A percentile compares a stretch with the other conserved stretches of the same genome.
Conservation (phyloP, 805 yeast species). For the Barnettozyma siamensis region DNA sequence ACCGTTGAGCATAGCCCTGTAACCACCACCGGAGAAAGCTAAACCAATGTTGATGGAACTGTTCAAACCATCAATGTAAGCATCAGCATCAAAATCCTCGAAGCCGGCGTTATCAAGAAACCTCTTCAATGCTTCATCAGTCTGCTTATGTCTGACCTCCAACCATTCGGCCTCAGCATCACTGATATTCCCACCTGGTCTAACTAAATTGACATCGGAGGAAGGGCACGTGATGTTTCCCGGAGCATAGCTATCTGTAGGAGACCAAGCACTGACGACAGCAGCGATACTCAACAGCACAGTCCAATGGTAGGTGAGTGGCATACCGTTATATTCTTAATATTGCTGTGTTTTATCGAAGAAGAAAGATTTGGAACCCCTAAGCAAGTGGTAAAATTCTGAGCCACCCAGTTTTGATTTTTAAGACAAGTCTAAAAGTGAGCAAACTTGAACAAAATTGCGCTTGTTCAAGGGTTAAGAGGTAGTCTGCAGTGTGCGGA, state of each 20-base stretch:
- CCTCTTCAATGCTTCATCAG: constrained; percentile 25
- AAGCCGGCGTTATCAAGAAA: constrained; percentile 42
- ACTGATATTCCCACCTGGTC: constrained; percentile 46
- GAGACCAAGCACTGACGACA: constrained; percentile 28
- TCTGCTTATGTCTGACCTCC: constrained; percentile 27
- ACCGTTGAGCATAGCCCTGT: constrained; percentile 80
- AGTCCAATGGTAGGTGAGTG: neutral
- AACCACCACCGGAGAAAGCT: constrained; percentile 83
- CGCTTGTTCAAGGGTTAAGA: no score
- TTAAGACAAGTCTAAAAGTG: no score
- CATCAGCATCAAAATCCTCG: constrained; percentile 36
- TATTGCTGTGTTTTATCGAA: neutral
- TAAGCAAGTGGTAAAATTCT: no score
- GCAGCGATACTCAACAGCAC: neutral
- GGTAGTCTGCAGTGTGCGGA: no score
- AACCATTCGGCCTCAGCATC: constrained; percentile 49
- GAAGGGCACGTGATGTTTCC: constrained; percentile 50
- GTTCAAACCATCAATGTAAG: constrained; percentile 32
- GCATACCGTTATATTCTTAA: no score
- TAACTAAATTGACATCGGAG: constrained; percentile 22
- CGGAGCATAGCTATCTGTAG: constrained; percentile 56
- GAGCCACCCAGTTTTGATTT: no score
- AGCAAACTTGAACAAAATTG: no score
- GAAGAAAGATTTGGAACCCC: no score
- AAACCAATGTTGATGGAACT: constrained; percentile 44